Evolutionary conservation across 2,329 filamentous ascomycete genomes (phyloP).

Genomic region (Immersiporthe knoxdaviesiana): DNA sequence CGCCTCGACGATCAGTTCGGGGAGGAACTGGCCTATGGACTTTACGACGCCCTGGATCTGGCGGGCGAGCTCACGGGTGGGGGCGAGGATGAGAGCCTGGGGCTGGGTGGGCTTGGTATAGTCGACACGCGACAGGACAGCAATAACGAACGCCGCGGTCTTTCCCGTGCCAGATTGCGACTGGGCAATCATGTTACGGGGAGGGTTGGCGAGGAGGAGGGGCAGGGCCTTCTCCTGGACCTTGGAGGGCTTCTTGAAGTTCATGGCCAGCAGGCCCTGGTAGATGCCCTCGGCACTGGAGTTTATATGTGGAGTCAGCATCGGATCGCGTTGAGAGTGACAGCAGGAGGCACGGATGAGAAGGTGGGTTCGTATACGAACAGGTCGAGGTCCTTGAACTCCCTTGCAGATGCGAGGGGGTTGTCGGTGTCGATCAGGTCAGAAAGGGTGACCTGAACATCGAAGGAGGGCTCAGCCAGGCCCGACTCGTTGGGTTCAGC

Average conservation of each 20-base stretch:
- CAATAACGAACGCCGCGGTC: slow-evolving; percentile 94
- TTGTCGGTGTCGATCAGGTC: slow-evolving; percentile 89
- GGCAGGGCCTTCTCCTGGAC: slow-evolving; percentile 95
- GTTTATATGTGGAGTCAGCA: slow-evolving; percentile 28
- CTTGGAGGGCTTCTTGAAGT: slow-evolving; percentile 94
- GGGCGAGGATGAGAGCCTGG: slow-evolving; percentile 87
- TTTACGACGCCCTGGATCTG: slow-evolving; percentile 88
- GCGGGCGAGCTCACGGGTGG: slow-evolving; percentile 89
- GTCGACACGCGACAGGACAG: slow-evolving; percentile 86
- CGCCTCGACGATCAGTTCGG: slow-evolving; percentile 74
- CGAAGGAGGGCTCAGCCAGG: slow-evolving; percentile 74
- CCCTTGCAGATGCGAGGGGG: slow-evolving; percentile 81
- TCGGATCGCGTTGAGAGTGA: slow-evolving; percentile 31
- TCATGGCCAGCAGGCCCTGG: slow-evolving; percentile 77
- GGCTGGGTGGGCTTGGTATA: slow-evolving; percentile 68
- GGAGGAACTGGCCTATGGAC: slow-evolving; percentile 82
- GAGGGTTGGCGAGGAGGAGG: slow-evolving; percentile 83
- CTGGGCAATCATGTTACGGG: slow-evolving; percentile 92
- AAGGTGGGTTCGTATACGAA: slow-evolving; percentile 49
- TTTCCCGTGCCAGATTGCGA: slow-evolving; percentile 99
- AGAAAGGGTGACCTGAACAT: slow-evolving; percentile 90
- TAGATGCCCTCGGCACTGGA: slow-evolving; percentile 65
- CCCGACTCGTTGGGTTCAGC: slow-evolving; percentile 49
- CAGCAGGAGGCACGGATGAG: slow-evolving; percentile 14
- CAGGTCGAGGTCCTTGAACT: slow-evolving; percentile 85